phyloP scores from a whole-genome alignment of 805 yeast genomes.

The Yarrowia sp. region DNA sequence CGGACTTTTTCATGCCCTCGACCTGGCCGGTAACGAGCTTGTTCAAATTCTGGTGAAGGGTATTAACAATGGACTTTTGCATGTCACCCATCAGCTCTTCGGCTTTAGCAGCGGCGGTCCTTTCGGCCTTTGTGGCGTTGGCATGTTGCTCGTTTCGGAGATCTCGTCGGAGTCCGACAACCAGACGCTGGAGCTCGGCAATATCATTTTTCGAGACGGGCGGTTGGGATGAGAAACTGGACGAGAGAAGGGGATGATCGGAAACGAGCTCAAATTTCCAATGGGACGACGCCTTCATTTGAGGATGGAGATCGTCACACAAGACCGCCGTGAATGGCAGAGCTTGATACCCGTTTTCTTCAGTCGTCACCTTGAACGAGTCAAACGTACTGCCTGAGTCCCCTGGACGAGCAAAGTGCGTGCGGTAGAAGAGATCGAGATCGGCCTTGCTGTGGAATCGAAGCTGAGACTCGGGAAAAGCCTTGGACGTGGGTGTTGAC shows the following conservation, averaged over 20 bases:
- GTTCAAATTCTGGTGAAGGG: too few species aligned
- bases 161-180: constrained; percentile 10
- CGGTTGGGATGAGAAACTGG: too few species aligned
- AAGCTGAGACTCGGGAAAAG: constrained; percentile 7
- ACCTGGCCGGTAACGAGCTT: too few species aligned
- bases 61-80: too few species aligned
- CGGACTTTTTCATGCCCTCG: too few species aligned
- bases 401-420: neutral
- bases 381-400: too few species aligned
- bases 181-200: neutral
- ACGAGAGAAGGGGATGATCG: too few species aligned
- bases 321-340: constrained; percentile 3
- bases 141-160: neutral
- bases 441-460: neutral
- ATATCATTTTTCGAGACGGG: too few species aligned
- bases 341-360: too few species aligned
- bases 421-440: neutral
- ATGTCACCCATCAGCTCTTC: neutral
- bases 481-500: neutral
- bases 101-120: neutral
- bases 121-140: neutral
- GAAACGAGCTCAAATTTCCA: too few species aligned
- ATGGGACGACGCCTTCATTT: constrained; percentile 1
- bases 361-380: neutral
- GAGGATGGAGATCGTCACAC: neutral